Base-by-base conservation (phyloP, 805 yeast genomes). In the Barnettozyma sp. region DNA sequence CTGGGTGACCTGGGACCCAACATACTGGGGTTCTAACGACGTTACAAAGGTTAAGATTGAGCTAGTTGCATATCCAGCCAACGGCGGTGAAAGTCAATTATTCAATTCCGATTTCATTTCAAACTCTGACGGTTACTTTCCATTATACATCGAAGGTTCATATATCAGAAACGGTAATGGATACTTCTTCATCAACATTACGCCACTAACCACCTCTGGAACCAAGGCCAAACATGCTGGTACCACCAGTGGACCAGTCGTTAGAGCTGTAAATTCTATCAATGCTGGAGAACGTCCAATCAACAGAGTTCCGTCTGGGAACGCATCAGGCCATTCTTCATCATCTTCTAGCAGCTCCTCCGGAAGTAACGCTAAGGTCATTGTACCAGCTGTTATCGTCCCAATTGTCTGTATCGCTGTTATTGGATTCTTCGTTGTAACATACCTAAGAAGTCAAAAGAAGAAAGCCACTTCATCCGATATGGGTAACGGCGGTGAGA, bases 1-100 rank as follows among this genome's bases (percentile, higher is more conserved):
- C 46, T 67, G 71, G 70, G 48, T 66, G 40, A 66, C 71, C 12
- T 66, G 71, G 71, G 70, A 67, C 39, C 70, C 73, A 38, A 37
- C 59, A 2, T 67, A 60, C 47, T 67, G 65, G 62, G 60, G 60
- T 21, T 62, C 66, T 21, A 38, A 44, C 16, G 58, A 56, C 33
- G 54, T 66, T 26, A 52, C 55, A 6, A 43, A 59, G 37, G 66
- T 67, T 26, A 49, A 50, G 28, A 38, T 67, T 14, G 48, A 52
- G 32, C 45, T 62, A 16, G 43, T 39, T 15, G 59, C 61, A 6
- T 64, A 63, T 38, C 66, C 70, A 26, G 45, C 50, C 21, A 54
- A 46, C 5, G 64, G 60, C 31, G 46, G 45, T 13, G 59, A 54
- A 17, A 54, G 50, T 33, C 50, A 56, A 18, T 39, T 66, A 24